Base-by-base conservation (phyloP, 768 basidiomycete species). In the Porphyrellus cyaneotinctus region DNA sequence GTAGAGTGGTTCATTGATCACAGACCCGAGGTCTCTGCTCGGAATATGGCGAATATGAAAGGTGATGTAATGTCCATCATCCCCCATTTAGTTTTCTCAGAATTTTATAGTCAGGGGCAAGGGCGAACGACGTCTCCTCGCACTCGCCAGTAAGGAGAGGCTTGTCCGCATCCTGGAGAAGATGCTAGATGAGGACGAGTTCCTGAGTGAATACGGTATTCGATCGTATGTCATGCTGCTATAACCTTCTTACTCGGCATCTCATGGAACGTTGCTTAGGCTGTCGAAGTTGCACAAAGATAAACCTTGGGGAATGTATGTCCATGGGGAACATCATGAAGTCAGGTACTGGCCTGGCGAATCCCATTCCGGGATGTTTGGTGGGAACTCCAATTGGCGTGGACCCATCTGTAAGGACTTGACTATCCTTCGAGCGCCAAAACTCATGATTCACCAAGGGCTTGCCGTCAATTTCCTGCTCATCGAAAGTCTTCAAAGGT, bases 1-100 rank as follows among this genome's bases (percentile, higher is more conserved):
- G 83, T 99, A 82, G 92, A 99, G 54, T 98, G 97, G 97, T 99
- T 98, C 74, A 82, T 97, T 47, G 84, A 97, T 63, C 89, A 98
- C 70, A 75, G 95, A n/a, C 84, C 87, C 0, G 90, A 85, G 51
- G 81, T 97, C 37, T 87, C 93, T 13, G 80, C 79, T 45, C 78
- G 97, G 59, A 99, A 97, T 70, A 92, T 98, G 78, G 95, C 97
- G 6, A 97, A 95, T 70, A 95, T 98, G 83, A 88, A 86, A 72
- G 83, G 90, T 90, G 55, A 42, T 68, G 62, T 32, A 24, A 37
- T 17, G 20, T 8, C 24, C 15, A 33, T 50, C 23, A 26, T 50
- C 45, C 20, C 26, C 13, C 46, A 18, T 4, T 23, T 23, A 15
- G 32, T 28, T 43, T 42, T 45, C 36, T 51, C 20, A 53, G 15